phyloP scores from a whole-genome alignment of 1,284 basidiomycete genomes.

The Rhodotorula sp. region DNA sequence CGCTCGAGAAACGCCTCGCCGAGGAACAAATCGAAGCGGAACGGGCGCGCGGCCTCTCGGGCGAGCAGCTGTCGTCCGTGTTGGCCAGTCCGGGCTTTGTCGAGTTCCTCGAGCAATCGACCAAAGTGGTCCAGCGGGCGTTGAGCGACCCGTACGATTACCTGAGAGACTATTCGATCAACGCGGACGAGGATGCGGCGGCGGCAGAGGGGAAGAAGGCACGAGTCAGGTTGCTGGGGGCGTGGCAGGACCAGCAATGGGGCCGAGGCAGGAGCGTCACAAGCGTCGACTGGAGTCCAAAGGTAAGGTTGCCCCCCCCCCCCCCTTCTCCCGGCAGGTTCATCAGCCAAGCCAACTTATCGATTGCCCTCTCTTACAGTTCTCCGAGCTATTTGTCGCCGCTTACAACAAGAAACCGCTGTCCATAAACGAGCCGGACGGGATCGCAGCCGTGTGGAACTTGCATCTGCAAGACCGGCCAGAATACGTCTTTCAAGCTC shows the following conservation, averaged over 20 bases:
- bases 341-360: not conserved
- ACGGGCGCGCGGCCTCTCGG: constrained; percentile 79
- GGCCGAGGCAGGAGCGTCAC: constrained; percentile 91
- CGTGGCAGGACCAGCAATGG: constrained; percentile 83
- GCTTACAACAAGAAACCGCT: constrained; percentile 96
- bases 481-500: constrained; percentile 96
- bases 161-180: constrained; percentile 86
- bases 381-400: constrained; percentile 89
- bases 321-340: no score
- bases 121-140: constrained; percentile 93
- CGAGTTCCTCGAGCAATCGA: constrained; percentile 91
- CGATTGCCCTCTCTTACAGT: constrained; percentile 60
- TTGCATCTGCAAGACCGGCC: constrained; percentile 89
- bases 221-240: constrained; percentile 51
- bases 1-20: constrained; percentile 77
- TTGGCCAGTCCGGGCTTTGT: constrained; percentile 82
- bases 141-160: constrained; percentile 96
- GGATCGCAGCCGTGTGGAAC: constrained; percentile 97
- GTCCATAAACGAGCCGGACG: constrained; percentile 88
- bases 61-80: constrained; percentile 77
- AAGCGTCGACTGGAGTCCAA: constrained; percentile 94
- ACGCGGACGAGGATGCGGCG: constrained; percentile 51
- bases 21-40: constrained; percentile 73
- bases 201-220: constrained; percentile 30
- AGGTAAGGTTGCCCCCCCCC: constrained; percentile 67